These are phyloP conservation scores for Trypanosoma melophagium DNA, from an alignment of 208 protist genomes.

Conservation along the genomic window DNA sequence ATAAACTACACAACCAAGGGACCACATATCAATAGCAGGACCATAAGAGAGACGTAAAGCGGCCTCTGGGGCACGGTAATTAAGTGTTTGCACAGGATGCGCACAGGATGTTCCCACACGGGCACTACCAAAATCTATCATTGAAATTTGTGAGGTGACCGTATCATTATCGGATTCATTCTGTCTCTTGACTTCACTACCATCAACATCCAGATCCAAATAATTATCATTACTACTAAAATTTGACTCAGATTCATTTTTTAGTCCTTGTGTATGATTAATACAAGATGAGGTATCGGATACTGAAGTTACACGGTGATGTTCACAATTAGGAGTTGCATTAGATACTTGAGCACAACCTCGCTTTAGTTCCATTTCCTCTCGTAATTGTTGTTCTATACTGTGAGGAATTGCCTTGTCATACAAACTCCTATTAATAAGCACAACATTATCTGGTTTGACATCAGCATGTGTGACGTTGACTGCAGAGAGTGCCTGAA, in stretches of 20 bases:
- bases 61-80: constrained; percentile 96
- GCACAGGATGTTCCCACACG: constrained; percentile 83
- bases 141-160: constrained; percentile 76
- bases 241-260: no score
- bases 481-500: constrained; percentile 64
- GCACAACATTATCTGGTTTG: constrained; percentile 91
- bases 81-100: constrained; percentile 95
- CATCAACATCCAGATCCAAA: background rate
- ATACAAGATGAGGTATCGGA: no score
- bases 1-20: constrained; percentile 50
- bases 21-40: constrained; percentile 75
- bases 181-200: background rate
- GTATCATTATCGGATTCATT: constrained; percentile 21
- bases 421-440: constrained; percentile 30
- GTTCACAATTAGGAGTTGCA: no score
- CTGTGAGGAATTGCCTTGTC: background rate
- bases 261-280: no score
- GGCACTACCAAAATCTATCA: constrained; percentile 97
- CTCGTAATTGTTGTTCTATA: background rate
- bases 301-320: no score
- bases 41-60: constrained; percentile 69
- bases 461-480: constrained; percentile 94
- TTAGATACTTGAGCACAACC: no score
- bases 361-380: background rate
- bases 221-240: no score